Percentiles rank a stretch among this genome's conserved stretches.
phyloP scores from a whole-genome alignment of 2,329 filamentous ascomycete species.

The Penicillium sp. region DNA sequence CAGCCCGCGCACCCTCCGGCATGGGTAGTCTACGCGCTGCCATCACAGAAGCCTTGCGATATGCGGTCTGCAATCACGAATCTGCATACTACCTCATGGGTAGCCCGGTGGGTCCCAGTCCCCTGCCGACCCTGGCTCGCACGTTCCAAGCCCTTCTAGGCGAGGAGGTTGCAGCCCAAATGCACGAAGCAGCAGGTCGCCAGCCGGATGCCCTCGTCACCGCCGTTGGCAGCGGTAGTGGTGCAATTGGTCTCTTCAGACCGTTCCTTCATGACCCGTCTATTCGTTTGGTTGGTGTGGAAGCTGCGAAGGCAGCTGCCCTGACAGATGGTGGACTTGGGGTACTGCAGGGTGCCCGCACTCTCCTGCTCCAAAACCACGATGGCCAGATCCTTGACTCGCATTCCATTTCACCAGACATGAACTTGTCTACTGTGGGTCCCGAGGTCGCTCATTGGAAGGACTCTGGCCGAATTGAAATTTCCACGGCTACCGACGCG shows the following conservation, averaged over 20 bases:
- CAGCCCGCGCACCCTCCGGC: slow-evolving; percentile 21
- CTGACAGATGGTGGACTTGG: slow-evolving; percentile 19
- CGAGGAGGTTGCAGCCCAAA: slow-evolving; percentile 25
- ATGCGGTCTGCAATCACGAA: slow-evolving; percentile 26
- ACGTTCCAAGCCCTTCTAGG: slow-evolving; percentile 25
- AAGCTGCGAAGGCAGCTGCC: slow-evolving; percentile 18
- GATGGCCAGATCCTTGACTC: slow-evolving; percentile 25
- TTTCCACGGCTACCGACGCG: slow-evolving; percentile 22
- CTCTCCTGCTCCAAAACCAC: slow-evolving; percentile 21
- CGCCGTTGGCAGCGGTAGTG: slow-evolving; percentile 22
- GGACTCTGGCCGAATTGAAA: slow-evolving; percentile 24
- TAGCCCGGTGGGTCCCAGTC: slow-evolving; percentile 23
- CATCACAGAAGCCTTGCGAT: slow-evolving; percentile 27
- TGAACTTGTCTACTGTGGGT: slow-evolving; percentile 25
- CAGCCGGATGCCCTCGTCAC: slow-evolving; percentile 24
- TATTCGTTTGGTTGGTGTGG: slow-evolving; percentile 18
- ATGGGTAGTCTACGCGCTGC: slow-evolving; percentile 24
- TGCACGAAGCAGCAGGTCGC: slow-evolving; percentile 16
- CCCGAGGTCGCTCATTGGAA: slow-evolving; percentile 27
- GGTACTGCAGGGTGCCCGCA: slow-evolving; percentile 25
- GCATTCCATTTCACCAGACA: slow-evolving; percentile 24
- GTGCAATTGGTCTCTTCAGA: slow-evolving; percentile 23
- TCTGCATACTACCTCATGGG: slow-evolving; percentile 27
- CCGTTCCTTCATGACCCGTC: slow-evolving; percentile 17
- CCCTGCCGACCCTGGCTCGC: slow-evolving; percentile 23